These are phyloP conservation scores for Zea luxurians DNA, from an alignment of 176 grass and related monocot genomes.

Conservation along the genomic window DNA sequence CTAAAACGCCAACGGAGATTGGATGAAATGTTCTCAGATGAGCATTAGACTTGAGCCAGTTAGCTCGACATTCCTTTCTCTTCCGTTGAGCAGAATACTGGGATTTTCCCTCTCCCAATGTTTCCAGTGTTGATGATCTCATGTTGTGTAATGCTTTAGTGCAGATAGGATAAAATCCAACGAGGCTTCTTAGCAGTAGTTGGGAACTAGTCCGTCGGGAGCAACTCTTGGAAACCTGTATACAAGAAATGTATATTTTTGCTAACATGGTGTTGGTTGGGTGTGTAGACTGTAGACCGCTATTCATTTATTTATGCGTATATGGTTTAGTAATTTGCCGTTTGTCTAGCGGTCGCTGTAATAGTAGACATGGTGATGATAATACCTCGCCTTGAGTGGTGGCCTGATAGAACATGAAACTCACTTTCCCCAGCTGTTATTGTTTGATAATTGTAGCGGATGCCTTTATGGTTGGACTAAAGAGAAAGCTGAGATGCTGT, in stretches of 20 bases:
- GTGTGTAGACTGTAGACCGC: conserved; percentile 23
- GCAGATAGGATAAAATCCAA: conserved; percentile 44
- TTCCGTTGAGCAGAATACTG: conserved; percentile 26
- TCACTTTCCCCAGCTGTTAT: neutral
- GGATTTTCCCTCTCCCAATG: conserved; percentile 54
- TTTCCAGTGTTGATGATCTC: conserved; percentile 34
- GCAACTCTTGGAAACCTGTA: conserved; percentile 43
- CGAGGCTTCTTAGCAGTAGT: conserved; percentile 20
- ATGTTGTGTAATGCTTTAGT: conserved; percentile 53
- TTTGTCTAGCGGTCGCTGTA: neutral
- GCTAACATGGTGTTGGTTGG: conserved; percentile 38
- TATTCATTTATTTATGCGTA: conserved; percentile 63
- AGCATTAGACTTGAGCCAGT: conserved; percentile 32
- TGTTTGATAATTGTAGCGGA: neutral
- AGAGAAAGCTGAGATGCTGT: neutral
- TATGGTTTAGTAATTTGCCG: conserved; percentile 30
- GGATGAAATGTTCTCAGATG: conserved; percentile 45
- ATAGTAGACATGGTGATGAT: neutral
- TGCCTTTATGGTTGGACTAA: neutral
- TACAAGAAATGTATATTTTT: conserved; percentile 62
- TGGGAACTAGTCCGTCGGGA: conserved; percentile 40
- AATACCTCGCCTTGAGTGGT: neutral
- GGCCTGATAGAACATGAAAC: neutral
- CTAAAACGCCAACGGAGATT: conserved; percentile 25
- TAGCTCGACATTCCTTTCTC: conserved; percentile 16